phyloP scores from a whole-genome alignment of 225 moss, liverwort and hornwort genomes.

The Marchantia paleacea region DNA sequence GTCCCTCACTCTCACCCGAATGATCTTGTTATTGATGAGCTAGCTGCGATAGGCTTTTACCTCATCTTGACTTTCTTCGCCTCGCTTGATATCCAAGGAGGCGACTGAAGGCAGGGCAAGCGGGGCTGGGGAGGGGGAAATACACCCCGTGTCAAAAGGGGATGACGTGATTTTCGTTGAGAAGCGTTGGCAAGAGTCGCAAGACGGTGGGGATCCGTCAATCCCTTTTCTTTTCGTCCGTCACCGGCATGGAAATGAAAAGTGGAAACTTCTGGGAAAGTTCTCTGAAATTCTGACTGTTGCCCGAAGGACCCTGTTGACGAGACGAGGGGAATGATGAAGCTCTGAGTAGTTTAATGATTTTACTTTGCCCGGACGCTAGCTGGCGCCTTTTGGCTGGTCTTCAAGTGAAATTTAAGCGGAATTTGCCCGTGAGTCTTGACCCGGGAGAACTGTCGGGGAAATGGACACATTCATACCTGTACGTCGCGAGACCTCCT shows the following conservation, averaged over 20 bases:
- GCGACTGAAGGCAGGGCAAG: not conserved
- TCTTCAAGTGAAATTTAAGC: not conserved
- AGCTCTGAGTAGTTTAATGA: not conserved
- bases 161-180: too few species aligned
- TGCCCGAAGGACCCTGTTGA: not conserved
- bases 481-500: not conserved
- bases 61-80: not conserved
- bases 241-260: not conserved
- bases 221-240: not conserved
- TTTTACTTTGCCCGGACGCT: not conserved
- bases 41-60: not conserved
- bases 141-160: not conserved
- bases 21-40: not conserved
- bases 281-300: not conserved
- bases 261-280: too few species aligned
- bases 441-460: not conserved
- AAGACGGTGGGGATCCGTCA: too few species aligned
- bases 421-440: not conserved
- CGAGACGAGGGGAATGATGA: not conserved
- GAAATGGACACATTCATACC: slow-evolving; percentile 7
- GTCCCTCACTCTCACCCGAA: not conserved
- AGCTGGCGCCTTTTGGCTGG: not conserved
- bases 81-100: not conserved
- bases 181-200: too few species aligned
- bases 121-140: not conserved